Conservation (phyloP, 2,329 filamentous ascomycete species). For the Penicillium sp. region DNA sequence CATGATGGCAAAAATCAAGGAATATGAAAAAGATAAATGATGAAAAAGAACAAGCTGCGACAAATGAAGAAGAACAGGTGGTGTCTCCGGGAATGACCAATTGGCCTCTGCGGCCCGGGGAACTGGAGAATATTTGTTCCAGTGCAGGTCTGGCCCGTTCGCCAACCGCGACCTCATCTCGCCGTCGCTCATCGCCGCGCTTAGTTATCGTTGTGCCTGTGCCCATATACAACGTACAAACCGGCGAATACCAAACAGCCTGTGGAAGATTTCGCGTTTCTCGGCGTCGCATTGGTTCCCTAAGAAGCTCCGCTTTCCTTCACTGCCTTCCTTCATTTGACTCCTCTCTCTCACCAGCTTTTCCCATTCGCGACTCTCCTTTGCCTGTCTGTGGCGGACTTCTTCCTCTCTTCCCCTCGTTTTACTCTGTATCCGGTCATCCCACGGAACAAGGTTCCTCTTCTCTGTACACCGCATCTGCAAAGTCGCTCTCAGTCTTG, state of each 20-base stretch:
- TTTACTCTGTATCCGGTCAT: not conserved
- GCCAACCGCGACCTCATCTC: not conserved
- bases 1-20: constrained; percentile 31
- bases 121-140: not conserved
- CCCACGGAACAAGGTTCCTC: not conserved
- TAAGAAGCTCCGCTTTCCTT: not conserved
- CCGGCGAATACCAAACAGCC: not conserved
- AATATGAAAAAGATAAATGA: not conserved
- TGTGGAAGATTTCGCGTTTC: not conserved
- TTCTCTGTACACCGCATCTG: constrained; percentile 17
- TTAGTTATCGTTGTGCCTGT: no score
- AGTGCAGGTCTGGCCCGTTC: not conserved
- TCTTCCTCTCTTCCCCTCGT: not conserved
- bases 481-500: constrained; percentile 9
- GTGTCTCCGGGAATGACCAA: constrained; percentile 6
- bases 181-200: not conserved
- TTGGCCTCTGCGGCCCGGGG: not conserved
- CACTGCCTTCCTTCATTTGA: not conserved
- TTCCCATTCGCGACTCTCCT: not conserved
- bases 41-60: not conserved
- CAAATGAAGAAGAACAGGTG: constrained; percentile 9
- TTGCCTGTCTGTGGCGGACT: constrained; percentile 1
- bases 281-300: not conserved
- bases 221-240: no score
- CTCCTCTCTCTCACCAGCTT: not conserved